Base-by-base conservation (phyloP, 2,329 filamentous ascomycete species). In the Hypoxylon sp. region DNA sequence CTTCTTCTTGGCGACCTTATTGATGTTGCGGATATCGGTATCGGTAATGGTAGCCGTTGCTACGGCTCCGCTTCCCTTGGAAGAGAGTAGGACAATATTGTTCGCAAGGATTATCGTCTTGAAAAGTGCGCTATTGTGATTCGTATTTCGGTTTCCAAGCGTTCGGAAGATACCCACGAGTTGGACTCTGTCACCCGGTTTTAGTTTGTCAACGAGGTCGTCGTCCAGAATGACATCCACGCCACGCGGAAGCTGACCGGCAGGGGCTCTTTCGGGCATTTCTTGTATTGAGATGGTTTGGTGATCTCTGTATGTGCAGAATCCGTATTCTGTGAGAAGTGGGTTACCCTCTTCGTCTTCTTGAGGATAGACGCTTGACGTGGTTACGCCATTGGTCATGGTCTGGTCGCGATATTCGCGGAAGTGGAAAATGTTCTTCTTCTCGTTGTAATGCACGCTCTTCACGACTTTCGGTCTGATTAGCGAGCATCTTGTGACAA, bases 281-380 rank as follows among this genome's bases (percentile, higher is more conserved):
- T 99, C 96, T 81, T 99, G 96, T 71, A 99, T 97, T 0, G 95
- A 97, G 65, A 99, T 93, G 14, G 93, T 97, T 79, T 99, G 96
- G 77, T 99, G 96, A 78, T 99, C 96, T 75, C 95, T 88, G 81
- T 97, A 99, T 53, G 91, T 96, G 78, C 91, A 96, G 81, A 96
- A 95, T 23, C 96, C 96, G 78, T 98, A 99, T 77, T 99, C 96
- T 2, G 96, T 99, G 63, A 93, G 88, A 19, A 99, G 85, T 2
- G 95, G 91, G 76, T 98, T 97, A 67, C 94, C 94, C 8, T 97
- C 90, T 43, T 95, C 94, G 75, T 98, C 95, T 76, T 97, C 92
- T 70, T 94, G 93, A 4, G 95, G 95, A 76, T 98, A 98, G 8
- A 97, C 93, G 74, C 93, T 97, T 45, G 93, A 91, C 69, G 92